Evolutionary conservation across 2,329 filamentous ascomycete genomes (phyloP).

Genomic region (Aspergillus hiratsukae): DNA sequence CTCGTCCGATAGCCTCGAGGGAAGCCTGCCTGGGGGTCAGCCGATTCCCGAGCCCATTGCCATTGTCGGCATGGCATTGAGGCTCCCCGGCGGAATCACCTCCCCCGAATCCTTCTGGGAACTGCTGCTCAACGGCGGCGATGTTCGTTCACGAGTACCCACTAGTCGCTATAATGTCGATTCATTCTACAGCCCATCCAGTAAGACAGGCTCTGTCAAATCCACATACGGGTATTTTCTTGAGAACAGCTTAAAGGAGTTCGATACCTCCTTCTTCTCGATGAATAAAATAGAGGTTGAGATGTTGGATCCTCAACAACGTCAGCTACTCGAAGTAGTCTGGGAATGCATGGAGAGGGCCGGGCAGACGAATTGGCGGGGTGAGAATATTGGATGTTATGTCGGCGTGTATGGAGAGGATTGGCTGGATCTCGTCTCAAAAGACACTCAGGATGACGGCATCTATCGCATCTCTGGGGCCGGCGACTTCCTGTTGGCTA

Average conservation of each 20-base stretch:
- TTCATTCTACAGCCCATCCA: too few relatives aligned
- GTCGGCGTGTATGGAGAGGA: constrained; percentile 23
- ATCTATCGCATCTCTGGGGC: constrained; percentile 8
- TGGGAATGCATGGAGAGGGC: constrained; percentile 30
- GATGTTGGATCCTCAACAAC: constrained; percentile 30
- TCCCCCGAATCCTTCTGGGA: constrained; percentile 19
- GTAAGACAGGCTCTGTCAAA: background rate
- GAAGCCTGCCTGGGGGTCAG: too few relatives aligned
- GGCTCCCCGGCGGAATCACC: constrained; percentile 19
- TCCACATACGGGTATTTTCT: constrained; percentile 23
- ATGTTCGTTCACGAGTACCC: background rate
- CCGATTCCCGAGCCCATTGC: constrained; percentile 2
- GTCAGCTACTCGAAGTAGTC: constrained; percentile 27
- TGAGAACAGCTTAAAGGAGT: constrained; percentile 20
- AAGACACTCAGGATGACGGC: constrained; percentile 12
- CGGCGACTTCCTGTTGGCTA: constrained; percentile 5
- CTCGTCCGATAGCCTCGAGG: too few relatives aligned
- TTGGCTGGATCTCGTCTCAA: constrained; percentile 17
- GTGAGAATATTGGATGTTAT: constrained; percentile 27
- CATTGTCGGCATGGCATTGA: constrained; percentile 7
- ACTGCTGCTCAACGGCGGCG: constrained; percentile 13
- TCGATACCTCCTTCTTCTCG: constrained; percentile 26
- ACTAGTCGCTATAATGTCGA: too few relatives aligned
- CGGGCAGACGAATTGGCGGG: constrained; percentile 24
- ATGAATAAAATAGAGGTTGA: constrained; percentile 20